Percentiles rank a stretch among this genome's conserved stretches.
Conservation (phyloP, 495 filamentous ascomycete species). For the Penicillium longicatenatum region DNA sequence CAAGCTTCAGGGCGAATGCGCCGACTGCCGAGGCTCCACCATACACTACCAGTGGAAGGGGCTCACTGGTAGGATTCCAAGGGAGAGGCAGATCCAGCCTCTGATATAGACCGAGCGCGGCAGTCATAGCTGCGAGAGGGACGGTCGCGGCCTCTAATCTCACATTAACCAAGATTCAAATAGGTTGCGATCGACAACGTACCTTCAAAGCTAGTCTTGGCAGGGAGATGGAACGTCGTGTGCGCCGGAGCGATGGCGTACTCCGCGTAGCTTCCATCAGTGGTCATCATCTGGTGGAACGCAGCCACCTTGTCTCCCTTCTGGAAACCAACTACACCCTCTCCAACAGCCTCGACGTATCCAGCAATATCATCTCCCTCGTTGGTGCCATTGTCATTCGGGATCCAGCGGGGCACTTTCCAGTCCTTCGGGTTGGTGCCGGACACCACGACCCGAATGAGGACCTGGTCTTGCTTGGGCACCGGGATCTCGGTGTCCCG, state of each 20-base stretch:
- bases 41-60: conserved; percentile 63
- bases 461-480: conserved; percentile 61
- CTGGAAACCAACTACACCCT: conserved; percentile 61
- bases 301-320: conserved; percentile 70
- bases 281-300: conserved; percentile 62
- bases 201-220: conserved; percentile 68
- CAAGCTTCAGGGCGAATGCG: conserved; percentile 68
- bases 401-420: conserved; percentile 50
- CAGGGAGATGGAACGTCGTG: conserved; percentile 70
- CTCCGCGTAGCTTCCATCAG: conserved; percentile 66
- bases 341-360: conserved; percentile 62
- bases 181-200: conserved; percentile 7
- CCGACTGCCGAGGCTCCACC: conserved; percentile 70
- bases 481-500: conserved; percentile 64
- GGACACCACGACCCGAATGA: conserved; percentile 69
- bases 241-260: conserved; percentile 66
- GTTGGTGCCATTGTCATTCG: conserved; percentile 41
- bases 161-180: background rate
- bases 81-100: conserved; percentile 63
- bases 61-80: conserved; percentile 51
- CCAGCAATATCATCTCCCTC: conserved; percentile 75
- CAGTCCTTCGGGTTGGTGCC: conserved; percentile 83
- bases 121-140: conserved; percentile 74
- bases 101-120: conserved; percentile 64
- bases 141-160: conserved; percentile 63